Evolutionary conservation across 2,329 filamentous ascomycete species (phyloP).

Genomic region (Pseudohalonectria lignicola): DNA sequence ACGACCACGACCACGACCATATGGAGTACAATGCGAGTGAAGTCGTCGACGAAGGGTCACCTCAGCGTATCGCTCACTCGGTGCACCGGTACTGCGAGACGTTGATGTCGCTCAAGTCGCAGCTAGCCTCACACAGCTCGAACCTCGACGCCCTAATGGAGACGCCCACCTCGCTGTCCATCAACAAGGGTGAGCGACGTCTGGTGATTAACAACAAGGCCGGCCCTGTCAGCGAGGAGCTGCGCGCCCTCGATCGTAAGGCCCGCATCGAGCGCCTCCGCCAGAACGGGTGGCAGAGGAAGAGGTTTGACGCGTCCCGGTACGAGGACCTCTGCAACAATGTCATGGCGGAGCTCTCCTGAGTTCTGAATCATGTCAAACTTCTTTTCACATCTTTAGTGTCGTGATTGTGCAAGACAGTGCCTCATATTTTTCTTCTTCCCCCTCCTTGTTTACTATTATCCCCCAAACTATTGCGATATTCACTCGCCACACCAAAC

Average conservation of each 20-base stretch:
- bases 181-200: too few species aligned
- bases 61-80: conserved; percentile 23
- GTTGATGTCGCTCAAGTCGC: conserved; percentile 33
- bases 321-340: conserved; percentile 42
- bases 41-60: conserved; percentile 16
- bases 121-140: conserved; percentile 35
- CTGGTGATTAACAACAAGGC: conserved; percentile 12
- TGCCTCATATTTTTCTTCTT: too few species aligned
- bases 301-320: conserved; percentile 39
- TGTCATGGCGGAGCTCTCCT: conserved; percentile 37
- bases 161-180: conserved; percentile 8
- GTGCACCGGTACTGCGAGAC: conserved; percentile 38
- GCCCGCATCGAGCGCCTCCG: conserved; percentile 43
- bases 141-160: conserved; percentile 30
- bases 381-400: too few species aligned
- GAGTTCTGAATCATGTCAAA: too few species aligned
- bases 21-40: too few species aligned
- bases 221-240: conserved; percentile 19
- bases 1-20: conserved; percentile 8
- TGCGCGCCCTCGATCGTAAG: conserved; percentile 28
- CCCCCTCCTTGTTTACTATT: too few species aligned
- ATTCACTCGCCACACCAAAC: neutral
- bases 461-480: neutral
- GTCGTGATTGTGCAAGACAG: too few species aligned
- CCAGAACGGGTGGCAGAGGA: conserved; percentile 42